phyloP scores from a whole-genome alignment of 768 basidiomycete genomes.

The Boletus reticuloceps region DNA sequence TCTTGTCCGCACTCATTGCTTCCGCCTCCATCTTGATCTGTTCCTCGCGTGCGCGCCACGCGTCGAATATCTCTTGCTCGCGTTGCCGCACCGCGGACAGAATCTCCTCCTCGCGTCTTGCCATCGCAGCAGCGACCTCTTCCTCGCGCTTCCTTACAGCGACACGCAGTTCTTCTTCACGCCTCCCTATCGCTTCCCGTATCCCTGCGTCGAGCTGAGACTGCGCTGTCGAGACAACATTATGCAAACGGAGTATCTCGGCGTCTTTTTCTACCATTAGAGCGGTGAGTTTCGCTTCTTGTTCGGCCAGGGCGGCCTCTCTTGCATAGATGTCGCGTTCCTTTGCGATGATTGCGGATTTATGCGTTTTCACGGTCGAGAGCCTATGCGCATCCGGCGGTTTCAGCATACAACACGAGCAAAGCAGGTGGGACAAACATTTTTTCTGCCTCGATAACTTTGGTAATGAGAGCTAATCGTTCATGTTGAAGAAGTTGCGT shows the following conservation, averaged over 20 bases:
- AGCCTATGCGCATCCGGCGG: slow-evolving; percentile 42
- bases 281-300: slow-evolving; percentile 49
- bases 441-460: slow-evolving; percentile 75
- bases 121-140: slow-evolving; percentile 64
- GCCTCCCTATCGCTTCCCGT: slow-evolving; percentile 55
- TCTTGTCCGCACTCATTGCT: slow-evolving; percentile 35
- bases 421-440: slow-evolving; percentile 45
- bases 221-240: slow-evolving; percentile 39
- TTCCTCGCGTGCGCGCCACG: slow-evolving; percentile 54
- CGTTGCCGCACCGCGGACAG: slow-evolving; percentile 62
- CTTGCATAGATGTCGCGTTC: slow-evolving; percentile 65
- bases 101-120: slow-evolving; percentile 67
- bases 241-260: slow-evolving; percentile 53
- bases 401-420: neutral
- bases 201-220: slow-evolving; percentile 44
- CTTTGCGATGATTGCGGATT: slow-evolving; percentile 48
- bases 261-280: slow-evolving; percentile 55
- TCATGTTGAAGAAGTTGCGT: slow-evolving; percentile 80
- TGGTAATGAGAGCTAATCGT: slow-evolving; percentile 64
- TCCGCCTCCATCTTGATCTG: slow-evolving; percentile 51
- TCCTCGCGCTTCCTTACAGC: slow-evolving; percentile 67
- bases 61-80: slow-evolving; percentile 60
- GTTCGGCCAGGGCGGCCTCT: slow-evolving; percentile 53
- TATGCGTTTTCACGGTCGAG: slow-evolving; percentile 61
- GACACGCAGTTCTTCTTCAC: slow-evolving; percentile 68